Percentiles rank a stretch among this genome's conserved stretches.
Evolutionary conservation across 176 grass and related monocot species (phyloP).

Genomic region (Musa itinerans): DNA sequence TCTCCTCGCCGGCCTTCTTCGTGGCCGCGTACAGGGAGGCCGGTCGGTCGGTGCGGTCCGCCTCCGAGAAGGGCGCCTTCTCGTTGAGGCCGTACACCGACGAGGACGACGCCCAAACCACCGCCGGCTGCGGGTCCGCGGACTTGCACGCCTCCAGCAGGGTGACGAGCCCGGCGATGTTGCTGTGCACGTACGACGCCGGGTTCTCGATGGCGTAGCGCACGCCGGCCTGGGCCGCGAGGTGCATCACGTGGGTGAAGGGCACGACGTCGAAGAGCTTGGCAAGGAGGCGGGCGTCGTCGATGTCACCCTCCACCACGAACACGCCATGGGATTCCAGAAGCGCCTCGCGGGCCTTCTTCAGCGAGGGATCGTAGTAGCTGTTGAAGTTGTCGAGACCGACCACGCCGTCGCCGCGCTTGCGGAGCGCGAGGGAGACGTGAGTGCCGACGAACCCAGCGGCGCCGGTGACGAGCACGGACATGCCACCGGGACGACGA

Average conservation of each 20-base stretch:
- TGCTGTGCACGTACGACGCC: constrained; percentile 35
- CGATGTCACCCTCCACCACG: background rate
- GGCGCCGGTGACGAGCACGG: background rate
- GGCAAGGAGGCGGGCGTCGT: constrained; percentile 15
- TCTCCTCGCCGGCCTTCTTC: constrained; percentile 40
- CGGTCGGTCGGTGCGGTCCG: constrained; percentile 31
- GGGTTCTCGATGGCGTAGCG: constrained; percentile 34
- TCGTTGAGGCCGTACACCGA: constrained; percentile 36
- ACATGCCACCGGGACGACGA: background rate
- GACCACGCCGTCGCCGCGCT: background rate
- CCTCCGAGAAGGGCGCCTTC: constrained; percentile 26
- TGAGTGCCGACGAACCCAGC: background rate
- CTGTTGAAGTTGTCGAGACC: background rate
- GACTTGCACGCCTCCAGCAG: constrained; percentile 28
- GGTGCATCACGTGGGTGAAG: constrained; percentile 37
- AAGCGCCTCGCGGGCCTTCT: background rate
- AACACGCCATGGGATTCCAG: background rate
- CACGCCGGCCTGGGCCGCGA: constrained; percentile 37
- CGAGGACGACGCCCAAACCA: constrained; percentile 41
- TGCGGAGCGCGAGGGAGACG: background rate
- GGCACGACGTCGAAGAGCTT: constrained; percentile 30
- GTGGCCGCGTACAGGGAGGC: constrained; percentile 36
- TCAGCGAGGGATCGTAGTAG: background rate
- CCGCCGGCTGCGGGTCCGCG: constrained; percentile 29
- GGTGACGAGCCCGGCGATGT: constrained; percentile 30